These are phyloP conservation scores for Phylloporus scabripes DNA, from an alignment of 768 basidiomycete genomes.

Conservation along the genomic window DNA sequence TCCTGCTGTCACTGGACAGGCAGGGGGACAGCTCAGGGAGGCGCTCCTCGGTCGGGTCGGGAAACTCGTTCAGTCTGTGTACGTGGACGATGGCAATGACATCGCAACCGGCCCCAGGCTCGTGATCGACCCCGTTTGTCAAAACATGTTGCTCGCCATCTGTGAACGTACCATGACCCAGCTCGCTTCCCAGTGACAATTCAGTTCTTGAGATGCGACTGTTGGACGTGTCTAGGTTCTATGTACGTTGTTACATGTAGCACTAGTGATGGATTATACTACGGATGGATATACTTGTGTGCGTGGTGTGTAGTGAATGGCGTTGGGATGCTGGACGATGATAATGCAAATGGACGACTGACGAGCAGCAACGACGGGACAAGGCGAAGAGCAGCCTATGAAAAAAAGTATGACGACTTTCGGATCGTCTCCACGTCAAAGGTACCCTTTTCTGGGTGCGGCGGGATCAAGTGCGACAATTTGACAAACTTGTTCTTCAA, in stretches of 20 bases:
- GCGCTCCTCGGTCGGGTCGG: slow-evolving; percentile 22
- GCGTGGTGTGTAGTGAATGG: background rate
- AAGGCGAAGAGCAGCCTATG: slow-evolving; percentile 36
- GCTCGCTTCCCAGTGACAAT: background rate
- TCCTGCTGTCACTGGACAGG: background rate
- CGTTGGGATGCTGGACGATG: background rate
- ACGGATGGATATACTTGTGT: slow-evolving; percentile 11
- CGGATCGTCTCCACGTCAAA: slow-evolving; percentile 84
- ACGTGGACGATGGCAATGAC: background rate
- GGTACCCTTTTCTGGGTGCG: slow-evolving; percentile 74
- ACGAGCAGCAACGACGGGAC: background rate
- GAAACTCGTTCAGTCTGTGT: slow-evolving; percentile 14
- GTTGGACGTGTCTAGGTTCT: slow-evolving; percentile 3
- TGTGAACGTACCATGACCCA: slow-evolving; percentile 23
- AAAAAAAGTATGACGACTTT: slow-evolving; percentile 89
- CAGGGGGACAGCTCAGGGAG: slow-evolving; percentile 5
- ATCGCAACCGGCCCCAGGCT: background rate
- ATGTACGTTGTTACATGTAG: slow-evolving; percentile 11
- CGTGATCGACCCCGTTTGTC: slow-evolving; percentile 19
- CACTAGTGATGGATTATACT: slow-evolving; percentile 16
- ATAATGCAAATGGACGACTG: background rate
- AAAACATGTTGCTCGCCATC: slow-evolving; percentile 25
- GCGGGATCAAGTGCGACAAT: slow-evolving; percentile 70
- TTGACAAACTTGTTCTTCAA: slow-evolving; percentile 61
- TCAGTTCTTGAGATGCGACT: background rate